A percentile compares a stretch with the other conserved stretches of the same genome.
phyloP scores from a whole-genome alignment of 306 rosid genomes.

The Vachellia pachyceras region DNA sequence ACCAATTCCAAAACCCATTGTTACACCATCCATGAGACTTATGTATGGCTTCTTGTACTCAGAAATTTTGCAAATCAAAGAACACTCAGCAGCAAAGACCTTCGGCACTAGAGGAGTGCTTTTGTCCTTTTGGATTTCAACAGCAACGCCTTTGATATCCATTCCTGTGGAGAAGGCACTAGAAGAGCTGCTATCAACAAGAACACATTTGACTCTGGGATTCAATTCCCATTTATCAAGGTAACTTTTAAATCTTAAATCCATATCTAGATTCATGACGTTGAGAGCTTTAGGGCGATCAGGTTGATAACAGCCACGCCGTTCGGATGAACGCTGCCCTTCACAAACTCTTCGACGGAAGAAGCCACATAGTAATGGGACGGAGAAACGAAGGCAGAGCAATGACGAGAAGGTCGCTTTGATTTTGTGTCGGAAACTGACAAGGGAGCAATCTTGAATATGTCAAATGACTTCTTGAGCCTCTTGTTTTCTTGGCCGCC shows the following conservation, averaged over 20 bases:
- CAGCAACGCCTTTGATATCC: slow-evolving; percentile 99
- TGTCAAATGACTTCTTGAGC: no score
- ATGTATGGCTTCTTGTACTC: slow-evolving; percentile 92
- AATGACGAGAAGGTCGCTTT: no score
- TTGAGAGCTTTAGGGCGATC: slow-evolving; percentile 99
- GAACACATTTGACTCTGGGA: slow-evolving; percentile 83
- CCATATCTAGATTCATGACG: slow-evolving; percentile 97
- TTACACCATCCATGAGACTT: slow-evolving; percentile 94
- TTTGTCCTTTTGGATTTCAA: slow-evolving; percentile 94
- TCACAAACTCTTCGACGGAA: slow-evolving; percentile 70
- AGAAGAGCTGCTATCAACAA: slow-evolving; percentile 84
- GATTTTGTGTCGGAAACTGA: no score
- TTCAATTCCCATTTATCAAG: slow-evolving; percentile 95
- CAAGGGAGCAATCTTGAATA: no score
- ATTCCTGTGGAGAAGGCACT: slow-evolving; percentile 98
- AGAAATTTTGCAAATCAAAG: slow-evolving; percentile 87
- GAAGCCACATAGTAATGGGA: slow-evolving; percentile 69
- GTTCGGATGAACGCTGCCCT: slow-evolving; percentile 72
- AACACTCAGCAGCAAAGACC: slow-evolving; percentile 95
- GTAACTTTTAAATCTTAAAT: slow-evolving; percentile 75
- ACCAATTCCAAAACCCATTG: slow-evolving; percentile 99
- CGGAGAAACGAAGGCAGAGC: slow-evolving; percentile 43
- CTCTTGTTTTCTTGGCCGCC: no score
- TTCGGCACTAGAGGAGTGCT: slow-evolving; percentile 92
- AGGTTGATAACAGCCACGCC: slow-evolving; percentile 91